phyloP scores from a whole-genome alignment of 805 yeast genomes.

The Pichia thaimueangensis region DNA sequence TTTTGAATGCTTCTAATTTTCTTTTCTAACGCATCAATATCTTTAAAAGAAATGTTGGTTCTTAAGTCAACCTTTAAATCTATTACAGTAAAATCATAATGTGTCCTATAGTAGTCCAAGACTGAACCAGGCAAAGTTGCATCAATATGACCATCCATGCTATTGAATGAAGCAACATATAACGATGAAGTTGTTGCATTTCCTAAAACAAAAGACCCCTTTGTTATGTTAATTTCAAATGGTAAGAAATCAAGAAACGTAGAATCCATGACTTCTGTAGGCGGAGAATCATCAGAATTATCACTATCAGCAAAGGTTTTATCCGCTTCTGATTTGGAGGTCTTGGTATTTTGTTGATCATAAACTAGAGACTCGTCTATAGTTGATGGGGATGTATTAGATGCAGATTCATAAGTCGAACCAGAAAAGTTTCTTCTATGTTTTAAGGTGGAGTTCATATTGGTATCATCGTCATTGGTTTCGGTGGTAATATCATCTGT shows the following conservation, averaged over 20 bases:
- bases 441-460: background rate
- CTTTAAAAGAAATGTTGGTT: constrained; percentile 63
- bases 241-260: constrained; percentile 46
- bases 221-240: constrained; percentile 48
- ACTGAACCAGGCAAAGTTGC: constrained; percentile 37
- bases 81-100: constrained; percentile 38
- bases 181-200: constrained; percentile 72
- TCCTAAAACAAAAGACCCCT: constrained; percentile 75
- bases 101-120: constrained; percentile 51
- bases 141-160: constrained; percentile 55
- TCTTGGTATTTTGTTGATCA: background rate
- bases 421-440: constrained; percentile 3
- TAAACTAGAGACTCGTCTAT: background rate
- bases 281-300: background rate
- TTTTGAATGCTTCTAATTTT: constrained; percentile 2
- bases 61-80: constrained; percentile 55
- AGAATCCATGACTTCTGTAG: constrained; percentile 12
- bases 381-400: background rate
- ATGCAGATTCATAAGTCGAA: constrained; percentile 4
- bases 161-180: constrained; percentile 51
- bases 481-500: background rate
- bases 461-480: background rate
- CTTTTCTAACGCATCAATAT: constrained; percentile 7
- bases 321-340: background rate
- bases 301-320: background rate